A percentile compares a stretch with the other conserved stretches of the same genome.
Conservation (phyloP, 1,139 yeast genomes). For the Suhomyces taliae region DNA sequence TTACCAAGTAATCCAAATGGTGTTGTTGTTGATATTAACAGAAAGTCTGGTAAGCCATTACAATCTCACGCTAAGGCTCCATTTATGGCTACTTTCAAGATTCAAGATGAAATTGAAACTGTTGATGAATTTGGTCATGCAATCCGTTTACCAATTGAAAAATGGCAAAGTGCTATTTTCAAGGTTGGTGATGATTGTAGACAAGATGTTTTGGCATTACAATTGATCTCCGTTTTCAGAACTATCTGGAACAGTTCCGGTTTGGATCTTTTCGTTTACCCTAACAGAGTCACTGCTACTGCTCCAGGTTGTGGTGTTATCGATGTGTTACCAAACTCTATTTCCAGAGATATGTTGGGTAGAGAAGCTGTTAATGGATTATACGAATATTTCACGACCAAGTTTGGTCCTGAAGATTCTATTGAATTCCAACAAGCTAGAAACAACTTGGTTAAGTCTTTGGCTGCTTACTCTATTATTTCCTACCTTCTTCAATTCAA, state of each 20-base stretch:
- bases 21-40: slow-evolving; percentile 82
- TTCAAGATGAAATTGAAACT: slow-evolving; percentile 55
- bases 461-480: slow-evolving; percentile 94
- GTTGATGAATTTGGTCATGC: slow-evolving; percentile 46
- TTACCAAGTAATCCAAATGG: slow-evolving; percentile 98
- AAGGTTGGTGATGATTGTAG: slow-evolving; percentile 99
- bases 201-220: slow-evolving; percentile 94
- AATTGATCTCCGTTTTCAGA: slow-evolving; percentile 86
- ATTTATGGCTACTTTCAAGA: slow-evolving; percentile 92
- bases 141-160: slow-evolving; percentile 42
- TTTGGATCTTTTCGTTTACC: slow-evolving; percentile 85
- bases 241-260: slow-evolving; percentile 89
- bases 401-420: slow-evolving; percentile 91
- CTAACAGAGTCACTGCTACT: slow-evolving; percentile 95
- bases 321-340: slow-evolving; percentile 93
- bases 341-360: slow-evolving; percentile 97
- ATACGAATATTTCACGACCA: slow-evolving; percentile 87
- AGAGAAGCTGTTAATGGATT: slow-evolving; percentile 98
- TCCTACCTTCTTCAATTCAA: slow-evolving; percentile 91
- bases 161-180: slow-evolving; percentile 95
- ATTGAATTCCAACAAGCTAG: slow-evolving; percentile 89
- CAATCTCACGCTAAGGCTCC: slow-evolving; percentile 99
- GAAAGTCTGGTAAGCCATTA: slow-evolving; percentile 92
- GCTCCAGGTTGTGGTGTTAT: slow-evolving; percentile 99
- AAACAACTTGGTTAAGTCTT: slow-evolving; percentile 86